Conservation (phyloP, 331 rosid species). For the Arachis monticola region DNA sequence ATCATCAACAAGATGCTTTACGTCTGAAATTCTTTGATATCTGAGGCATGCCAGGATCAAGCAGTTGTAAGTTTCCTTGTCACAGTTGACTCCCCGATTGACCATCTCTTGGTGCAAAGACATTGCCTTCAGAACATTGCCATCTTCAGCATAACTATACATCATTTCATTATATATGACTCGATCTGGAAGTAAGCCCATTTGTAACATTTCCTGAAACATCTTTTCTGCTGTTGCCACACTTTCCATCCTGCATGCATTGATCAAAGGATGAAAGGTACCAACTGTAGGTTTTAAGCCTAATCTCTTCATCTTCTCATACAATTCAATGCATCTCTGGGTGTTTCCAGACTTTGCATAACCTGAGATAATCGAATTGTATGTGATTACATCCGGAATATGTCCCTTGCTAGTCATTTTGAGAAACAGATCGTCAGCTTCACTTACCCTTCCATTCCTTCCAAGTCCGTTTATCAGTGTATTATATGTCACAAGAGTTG, state of each 20-base stretch:
- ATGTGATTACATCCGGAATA: constrained; percentile 74
- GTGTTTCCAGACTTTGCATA: constrained; percentile 57
- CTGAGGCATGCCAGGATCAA: constrained; percentile 70
- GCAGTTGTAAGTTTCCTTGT: constrained; percentile 81
- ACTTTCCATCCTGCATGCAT: constrained; percentile 58
- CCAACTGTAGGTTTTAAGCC: constrained; percentile 67
- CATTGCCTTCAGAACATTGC: constrained; percentile 58
- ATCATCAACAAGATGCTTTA: constrained; percentile 59
- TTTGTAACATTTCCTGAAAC: constrained; percentile 58
- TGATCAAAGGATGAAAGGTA: constrained; percentile 74
- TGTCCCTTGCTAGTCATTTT: constrained; percentile 52
- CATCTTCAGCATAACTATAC: constrained; percentile 58
- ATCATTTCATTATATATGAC: constrained; percentile 61
- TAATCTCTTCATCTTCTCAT: constrained; percentile 62
- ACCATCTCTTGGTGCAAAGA: constrained; percentile 66
- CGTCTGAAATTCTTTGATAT: constrained; percentile 58
- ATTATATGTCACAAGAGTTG: constrained; percentile 80
- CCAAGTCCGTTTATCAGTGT: constrained; percentile 73
- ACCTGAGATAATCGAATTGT: constrained; percentile 81
- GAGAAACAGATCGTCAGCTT: constrained; percentile 67
- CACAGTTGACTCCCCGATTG: constrained; percentile 54
- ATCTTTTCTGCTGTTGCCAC: constrained; percentile 52
- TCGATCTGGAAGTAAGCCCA: constrained; percentile 68
- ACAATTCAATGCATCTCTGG: constrained; percentile 63
- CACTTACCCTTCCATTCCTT: constrained; percentile 56